phyloP scores from a whole-genome alignment of 305 asterid genomes.

The Fraxinus velutina region DNA sequence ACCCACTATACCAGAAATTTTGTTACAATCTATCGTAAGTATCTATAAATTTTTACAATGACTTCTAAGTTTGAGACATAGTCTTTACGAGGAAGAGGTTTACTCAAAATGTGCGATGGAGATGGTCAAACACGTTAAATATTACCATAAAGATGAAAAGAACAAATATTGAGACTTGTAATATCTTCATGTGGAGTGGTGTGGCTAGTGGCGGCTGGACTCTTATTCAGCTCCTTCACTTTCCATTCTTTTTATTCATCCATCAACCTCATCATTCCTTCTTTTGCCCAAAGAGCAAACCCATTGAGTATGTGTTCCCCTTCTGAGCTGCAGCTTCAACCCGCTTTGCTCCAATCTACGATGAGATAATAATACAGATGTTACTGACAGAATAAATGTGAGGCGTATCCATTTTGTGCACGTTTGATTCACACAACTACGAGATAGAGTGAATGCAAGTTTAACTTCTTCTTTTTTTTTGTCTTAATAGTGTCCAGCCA shows the following conservation, averaged over 20 bases:
- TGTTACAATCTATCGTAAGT: not conserved
- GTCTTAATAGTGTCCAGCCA: not conserved
- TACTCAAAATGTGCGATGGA: not conserved
- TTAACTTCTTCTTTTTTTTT: not conserved
- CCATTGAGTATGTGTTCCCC: conserved; percentile 74
- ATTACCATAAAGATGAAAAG: not conserved
- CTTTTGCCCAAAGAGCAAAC: conserved; percentile 66
- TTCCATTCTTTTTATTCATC: not conserved
- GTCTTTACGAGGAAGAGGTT: not conserved
- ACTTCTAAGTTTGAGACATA: not conserved
- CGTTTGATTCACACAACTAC: not conserved
- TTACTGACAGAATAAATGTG: not conserved
- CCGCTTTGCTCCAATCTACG: conserved; percentile 74
- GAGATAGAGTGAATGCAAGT: not conserved
- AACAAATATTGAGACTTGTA: not conserved
- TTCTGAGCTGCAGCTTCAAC: conserved; percentile 72
- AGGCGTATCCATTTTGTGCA: not conserved
- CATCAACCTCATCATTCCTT: conserved; percentile 26
- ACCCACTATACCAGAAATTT: not conserved
- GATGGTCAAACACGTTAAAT: not conserved
- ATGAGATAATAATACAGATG: conserved; percentile 10
- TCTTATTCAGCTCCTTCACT: not conserved
- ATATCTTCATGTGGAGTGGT: not conserved
- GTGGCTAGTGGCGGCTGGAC: not conserved
- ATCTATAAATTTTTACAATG: not conserved